A percentile compares a stretch with the other conserved stretches of the same genome.
phyloP scores from a whole-genome alignment of 208 protist species.

The Wallacemonas sp. region DNA sequence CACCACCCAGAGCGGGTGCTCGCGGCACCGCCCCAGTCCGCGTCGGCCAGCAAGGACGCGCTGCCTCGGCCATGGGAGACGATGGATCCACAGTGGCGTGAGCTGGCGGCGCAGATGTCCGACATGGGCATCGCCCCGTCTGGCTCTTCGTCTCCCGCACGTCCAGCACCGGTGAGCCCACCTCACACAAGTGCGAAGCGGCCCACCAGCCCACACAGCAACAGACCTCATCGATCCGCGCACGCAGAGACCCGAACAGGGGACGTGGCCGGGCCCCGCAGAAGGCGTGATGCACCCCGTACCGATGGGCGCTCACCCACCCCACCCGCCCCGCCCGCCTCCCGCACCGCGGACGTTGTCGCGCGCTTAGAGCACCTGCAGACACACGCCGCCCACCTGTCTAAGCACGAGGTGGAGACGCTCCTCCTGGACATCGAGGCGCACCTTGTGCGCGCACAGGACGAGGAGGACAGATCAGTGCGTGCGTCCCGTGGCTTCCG shows the following conservation, averaged over 20 bases:
- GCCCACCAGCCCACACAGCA: no score
- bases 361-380: constrained; percentile 29
- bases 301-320: no score
- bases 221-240: no score
- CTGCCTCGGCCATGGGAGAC: not conserved
- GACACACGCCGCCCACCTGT: constrained; percentile 14
- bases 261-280: no score
- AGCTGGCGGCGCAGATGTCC: constrained; percentile 3
- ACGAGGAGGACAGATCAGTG: not conserved
- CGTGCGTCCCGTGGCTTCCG: no score
- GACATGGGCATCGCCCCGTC: constrained; percentile 15
- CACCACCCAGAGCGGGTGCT: not conserved
- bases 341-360: constrained; percentile 22
- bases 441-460: constrained; percentile 16
- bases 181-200: no score
- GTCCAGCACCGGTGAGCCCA: not conserved
- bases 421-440: constrained; percentile 44
- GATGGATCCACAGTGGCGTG: constrained; percentile 10
- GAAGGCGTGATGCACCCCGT: no score
- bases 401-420: constrained; percentile 33
- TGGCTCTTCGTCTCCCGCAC: not conserved
- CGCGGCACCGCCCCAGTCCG: not conserved
- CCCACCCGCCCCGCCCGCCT: no score
- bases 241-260: no score
- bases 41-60: not conserved